Base-by-base conservation (phyloP, 169 alveolate genomes). In the Plasmodium fragile region DNA sequence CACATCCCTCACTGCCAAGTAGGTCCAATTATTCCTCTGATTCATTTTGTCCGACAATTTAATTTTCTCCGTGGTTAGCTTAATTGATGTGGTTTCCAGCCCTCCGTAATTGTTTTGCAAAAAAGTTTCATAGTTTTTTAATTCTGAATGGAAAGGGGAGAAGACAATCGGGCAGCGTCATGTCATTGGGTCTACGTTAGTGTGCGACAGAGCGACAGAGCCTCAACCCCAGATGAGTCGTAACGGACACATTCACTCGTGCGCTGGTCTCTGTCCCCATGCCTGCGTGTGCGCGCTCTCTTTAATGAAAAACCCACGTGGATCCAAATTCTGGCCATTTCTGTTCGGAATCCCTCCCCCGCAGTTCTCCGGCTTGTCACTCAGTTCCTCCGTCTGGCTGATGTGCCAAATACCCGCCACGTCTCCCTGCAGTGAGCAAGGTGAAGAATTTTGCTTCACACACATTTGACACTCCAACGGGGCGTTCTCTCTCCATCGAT, bases 11-110 rank as follows among this genome's bases (percentile, higher is more conserved):
- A 94, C 96, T 8, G 95, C 95, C 22, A 94, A 89, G 69, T 80
- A 92, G 28, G 94, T 83, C 96, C 96, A 94, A 1, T 39, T 87
- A 18, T 71, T 55, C 32, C 96, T 92, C 30, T 70, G 79, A 0
- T 13, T 72, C 10, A 3, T 4, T 32, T 43, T 75, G 30, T 84
- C 80, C 22, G 55, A 18, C 22, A 84, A 3, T 7, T 73, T 84
- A 30, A 84, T 75, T 49, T 72, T 84, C 73, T 84, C 93, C 18
- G 80, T 4, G 18, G 93, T 65, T 39, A 84, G 39, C 11, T 36
- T 72, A 13, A 84, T 34, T 6, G 30, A 36, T 4, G 55, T 53
- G 36, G 13, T 52, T 6, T 84, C 69, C 65, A 84, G 1, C 16
- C 53, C 52, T 16, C 93, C 93, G 80, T 84, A 84, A 7, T 72